Percentiles rank a stretch among this genome's conserved stretches.
These are phyloP conservation scores for Neurospora intermedia DNA, from an alignment of 495 filamentous ascomycete species.

Conservation along the genomic window DNA sequence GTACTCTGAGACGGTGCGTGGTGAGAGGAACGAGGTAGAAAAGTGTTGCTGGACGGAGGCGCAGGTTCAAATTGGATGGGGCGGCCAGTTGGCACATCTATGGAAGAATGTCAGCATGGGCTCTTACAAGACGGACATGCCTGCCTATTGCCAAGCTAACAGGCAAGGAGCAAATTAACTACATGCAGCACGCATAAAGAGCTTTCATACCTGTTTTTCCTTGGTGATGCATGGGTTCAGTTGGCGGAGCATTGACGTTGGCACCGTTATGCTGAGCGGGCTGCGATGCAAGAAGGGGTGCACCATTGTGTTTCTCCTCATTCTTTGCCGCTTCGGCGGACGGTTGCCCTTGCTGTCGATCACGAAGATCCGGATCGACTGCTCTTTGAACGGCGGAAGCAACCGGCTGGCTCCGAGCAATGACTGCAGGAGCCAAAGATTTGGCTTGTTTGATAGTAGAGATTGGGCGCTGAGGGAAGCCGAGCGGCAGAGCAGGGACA, in stretches of 20 bases:
- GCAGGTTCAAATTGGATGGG: background rate
- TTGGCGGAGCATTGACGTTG: background rate
- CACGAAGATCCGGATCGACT: background rate
- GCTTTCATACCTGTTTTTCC: background rate
- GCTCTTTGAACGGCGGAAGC: background rate
- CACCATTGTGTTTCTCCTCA: background rate
- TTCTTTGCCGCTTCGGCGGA: background rate
- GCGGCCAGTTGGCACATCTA: background rate
- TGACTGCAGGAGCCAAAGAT: background rate
- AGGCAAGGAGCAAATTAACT: background rate
- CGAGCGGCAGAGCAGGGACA: slow-evolving; percentile 22
- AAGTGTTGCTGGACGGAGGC: background rate
- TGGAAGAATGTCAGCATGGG: background rate
- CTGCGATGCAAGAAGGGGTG: background rate
- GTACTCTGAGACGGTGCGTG: background rate
- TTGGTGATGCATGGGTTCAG: background rate
- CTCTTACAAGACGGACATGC: background rate
- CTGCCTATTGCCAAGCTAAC: background rate
- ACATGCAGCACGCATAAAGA: background rate
- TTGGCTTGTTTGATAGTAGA: slow-evolving; percentile 4
- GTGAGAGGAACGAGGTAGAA: background rate
- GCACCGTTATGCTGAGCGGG: background rate
- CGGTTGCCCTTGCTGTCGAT: background rate
- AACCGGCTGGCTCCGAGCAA: slow-evolving; percentile 1
- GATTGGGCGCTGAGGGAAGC: slow-evolving; percentile 17